phyloP scores from a whole-genome alignment of 352 stramenopile species.

The Discostella stelligera region DNA sequence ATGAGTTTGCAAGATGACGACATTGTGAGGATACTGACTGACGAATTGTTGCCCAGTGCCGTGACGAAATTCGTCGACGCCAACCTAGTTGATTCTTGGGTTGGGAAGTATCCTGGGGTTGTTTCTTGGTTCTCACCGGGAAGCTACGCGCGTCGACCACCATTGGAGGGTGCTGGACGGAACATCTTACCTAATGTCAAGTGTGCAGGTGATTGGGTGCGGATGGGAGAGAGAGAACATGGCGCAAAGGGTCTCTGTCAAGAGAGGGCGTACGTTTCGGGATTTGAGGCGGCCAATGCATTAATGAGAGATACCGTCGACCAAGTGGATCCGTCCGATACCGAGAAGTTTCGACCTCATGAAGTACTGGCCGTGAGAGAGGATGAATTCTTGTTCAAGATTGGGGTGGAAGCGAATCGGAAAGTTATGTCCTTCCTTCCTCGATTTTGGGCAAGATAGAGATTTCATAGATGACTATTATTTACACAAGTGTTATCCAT shows the following conservation, averaged over 20 bases:
- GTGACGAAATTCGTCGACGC: slow-evolving; percentile 72
- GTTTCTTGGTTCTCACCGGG: slow-evolving; percentile 84
- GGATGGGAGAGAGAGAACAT: slow-evolving; percentile 83
- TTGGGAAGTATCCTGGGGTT: slow-evolving; percentile 77
- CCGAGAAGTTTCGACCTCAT: slow-evolving; percentile 30
- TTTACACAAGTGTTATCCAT: too few species aligned
- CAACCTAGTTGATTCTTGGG: slow-evolving; percentile 80
- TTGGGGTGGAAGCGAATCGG: slow-evolving; percentile 64
- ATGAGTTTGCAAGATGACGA: slow-evolving; percentile 81
- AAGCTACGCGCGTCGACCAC: slow-evolving; percentile 73
- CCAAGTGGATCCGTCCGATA: neutral
- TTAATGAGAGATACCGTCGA: slow-evolving; percentile 47
- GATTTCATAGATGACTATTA: neutral
- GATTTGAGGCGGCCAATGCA: slow-evolving; percentile 81
- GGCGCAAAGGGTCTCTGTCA: slow-evolving; percentile 85
- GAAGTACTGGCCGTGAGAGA: slow-evolving; percentile 71
- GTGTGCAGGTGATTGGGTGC: slow-evolving; percentile 82
- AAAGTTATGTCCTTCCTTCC: slow-evolving; percentile 73
- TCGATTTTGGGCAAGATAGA: slow-evolving; percentile 70
- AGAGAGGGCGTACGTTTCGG: slow-evolving; percentile 83
- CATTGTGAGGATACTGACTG: slow-evolving; percentile 77
- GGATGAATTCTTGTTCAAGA: slow-evolving; percentile 76
- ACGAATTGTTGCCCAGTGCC: slow-evolving; percentile 71
- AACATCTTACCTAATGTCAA: slow-evolving; percentile 71
- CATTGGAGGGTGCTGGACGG: slow-evolving; percentile 64